Evolutionary conservation across 129 eudicot genomes (phyloP).

Genomic region (Glebionis coronaria): DNA sequence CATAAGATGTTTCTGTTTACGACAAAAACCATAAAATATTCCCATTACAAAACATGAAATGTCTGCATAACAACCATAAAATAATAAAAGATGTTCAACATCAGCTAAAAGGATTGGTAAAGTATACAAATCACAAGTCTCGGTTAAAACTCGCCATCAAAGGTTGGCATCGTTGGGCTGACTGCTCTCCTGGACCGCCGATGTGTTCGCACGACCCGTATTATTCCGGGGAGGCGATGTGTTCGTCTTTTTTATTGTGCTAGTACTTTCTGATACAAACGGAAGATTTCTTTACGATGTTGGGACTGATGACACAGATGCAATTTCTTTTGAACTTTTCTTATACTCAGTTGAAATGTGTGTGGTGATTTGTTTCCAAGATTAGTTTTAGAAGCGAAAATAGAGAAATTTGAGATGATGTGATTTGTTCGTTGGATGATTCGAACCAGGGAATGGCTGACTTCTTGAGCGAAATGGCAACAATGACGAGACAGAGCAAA

Average conservation of each 20-base stretch:
- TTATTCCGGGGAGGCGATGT: no score
- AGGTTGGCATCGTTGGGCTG: no score
- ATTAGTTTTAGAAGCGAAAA: slow-evolving; percentile 1
- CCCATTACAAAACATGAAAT: no score
- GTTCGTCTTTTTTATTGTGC: not conserved
- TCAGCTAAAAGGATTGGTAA: no score
- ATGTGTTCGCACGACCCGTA: no score
- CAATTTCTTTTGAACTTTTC: slow-evolving; percentile 23
- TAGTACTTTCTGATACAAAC: slow-evolving; percentile 73
- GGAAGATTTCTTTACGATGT: slow-evolving; percentile 75
- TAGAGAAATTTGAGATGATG: not conserved
- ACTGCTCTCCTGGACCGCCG: no score
- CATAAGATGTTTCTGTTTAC: no score
- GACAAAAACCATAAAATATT: no score
- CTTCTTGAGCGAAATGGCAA: slow-evolving; percentile 74
- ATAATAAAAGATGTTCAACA: no score
- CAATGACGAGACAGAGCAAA: slow-evolving; percentile 61
- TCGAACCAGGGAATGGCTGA: slow-evolving; percentile 77
- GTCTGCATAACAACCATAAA: no score
- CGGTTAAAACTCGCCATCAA: no score
- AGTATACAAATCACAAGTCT: no score
- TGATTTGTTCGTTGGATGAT: slow-evolving; percentile 10
- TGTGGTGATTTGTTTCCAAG: not conserved
- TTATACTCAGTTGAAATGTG: not conserved
- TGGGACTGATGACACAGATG: slow-evolving; percentile 64